phyloP scores from a whole-genome alignment of 164 flowering plant species.

The Kalanchoe fedtschenkoi region DNA sequence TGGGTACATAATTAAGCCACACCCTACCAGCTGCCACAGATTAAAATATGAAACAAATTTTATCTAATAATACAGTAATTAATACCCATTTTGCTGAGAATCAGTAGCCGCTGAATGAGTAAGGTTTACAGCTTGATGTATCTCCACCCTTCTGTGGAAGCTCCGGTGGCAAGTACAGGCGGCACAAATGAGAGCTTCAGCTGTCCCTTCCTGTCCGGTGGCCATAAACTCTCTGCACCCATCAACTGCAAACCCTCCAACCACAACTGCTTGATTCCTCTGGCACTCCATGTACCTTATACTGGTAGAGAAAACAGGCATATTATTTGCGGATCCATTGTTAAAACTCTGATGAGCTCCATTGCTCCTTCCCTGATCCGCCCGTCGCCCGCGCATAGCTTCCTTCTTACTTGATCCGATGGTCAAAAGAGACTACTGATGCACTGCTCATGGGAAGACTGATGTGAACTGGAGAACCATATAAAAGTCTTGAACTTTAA shows the following conservation, averaged over 20 bases:
- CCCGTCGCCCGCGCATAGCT: not conserved
- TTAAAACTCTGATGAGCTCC: not conserved
- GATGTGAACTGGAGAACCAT: too few relatives aligned
- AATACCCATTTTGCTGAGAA: slow-evolving; percentile 4
- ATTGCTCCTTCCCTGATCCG: not conserved
- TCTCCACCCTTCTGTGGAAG: slow-evolving; percentile 36
- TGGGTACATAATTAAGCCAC: not conserved
- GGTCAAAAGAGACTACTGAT: not conserved
- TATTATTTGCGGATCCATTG: not conserved
- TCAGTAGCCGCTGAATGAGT: not conserved
- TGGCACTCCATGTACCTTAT: slow-evolving; percentile 35
- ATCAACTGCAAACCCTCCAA: slow-evolving; percentile 39
- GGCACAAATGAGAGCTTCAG: slow-evolving; percentile 39
- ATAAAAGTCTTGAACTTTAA: not conserved
- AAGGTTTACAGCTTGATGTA: not conserved
- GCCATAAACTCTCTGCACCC: slow-evolving; percentile 70
- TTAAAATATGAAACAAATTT: not conserved
- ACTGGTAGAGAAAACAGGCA: not conserved
- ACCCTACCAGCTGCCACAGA: not conserved
- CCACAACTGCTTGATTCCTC: slow-evolving; percentile 47
- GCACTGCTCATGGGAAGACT: not conserved
- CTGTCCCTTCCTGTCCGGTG: slow-evolving; percentile 31
- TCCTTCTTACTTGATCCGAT: not conserved
- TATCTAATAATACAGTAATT: not conserved
- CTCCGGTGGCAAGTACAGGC: slow-evolving; percentile 58